Base-by-base conservation (phyloP, 495 filamentous ascomycete species). In the Penicillium steckii region DNA sequence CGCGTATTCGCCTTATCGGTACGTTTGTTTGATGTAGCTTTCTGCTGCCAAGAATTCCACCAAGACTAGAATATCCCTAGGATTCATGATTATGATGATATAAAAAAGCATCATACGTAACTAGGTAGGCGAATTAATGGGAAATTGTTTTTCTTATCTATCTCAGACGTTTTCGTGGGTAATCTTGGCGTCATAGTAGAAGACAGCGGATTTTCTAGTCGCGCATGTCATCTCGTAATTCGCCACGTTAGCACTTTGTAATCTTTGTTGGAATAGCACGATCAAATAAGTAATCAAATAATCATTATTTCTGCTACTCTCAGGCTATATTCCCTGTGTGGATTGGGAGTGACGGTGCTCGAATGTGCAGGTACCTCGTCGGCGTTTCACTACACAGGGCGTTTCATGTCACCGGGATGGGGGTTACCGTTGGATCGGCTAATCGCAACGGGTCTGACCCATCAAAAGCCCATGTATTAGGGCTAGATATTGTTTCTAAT, bases 321-420 rank as follows among this genome's bases (percentile, higher is more conserved):
- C 32, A 32, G 29, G n/a, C 2, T 44, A 51, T 44, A 55, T 46
- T 43, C 19, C 48, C 42, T 38, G 29, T 52, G 32, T 61, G 9
- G 37, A 43, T 58, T 44, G 15, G 43, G 44, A 58, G 25, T 58
- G 42, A 54, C 35, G 10, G 49, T 10, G 38, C 46, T 61, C 46
- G 37, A 51, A 51, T 41, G 10, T 48, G 27, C 13, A 61, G 41
- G 58, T 61, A 58, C 55, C 50, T 51, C 4, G 50, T 46, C n/a
- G 50, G 38, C 38, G 52, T 62, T 59, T 59, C 52, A 55, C 44
- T 52, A 62, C 45, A 42, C 13, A 51, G 48, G 59, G 59, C 49
- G 46, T 56, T 62, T 62, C 56, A 59, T 62, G 22, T 59, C 56
- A 55, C 44, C 55, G 44, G 59, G 57, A 60, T 57, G 45, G 55